A percentile compares a stretch with the other conserved stretches of the same genome.
Evolutionary conservation across 1,284 basidiomycete species (phyloP).

Genomic region (Cutaneotrichosporon dermatis): DNA sequence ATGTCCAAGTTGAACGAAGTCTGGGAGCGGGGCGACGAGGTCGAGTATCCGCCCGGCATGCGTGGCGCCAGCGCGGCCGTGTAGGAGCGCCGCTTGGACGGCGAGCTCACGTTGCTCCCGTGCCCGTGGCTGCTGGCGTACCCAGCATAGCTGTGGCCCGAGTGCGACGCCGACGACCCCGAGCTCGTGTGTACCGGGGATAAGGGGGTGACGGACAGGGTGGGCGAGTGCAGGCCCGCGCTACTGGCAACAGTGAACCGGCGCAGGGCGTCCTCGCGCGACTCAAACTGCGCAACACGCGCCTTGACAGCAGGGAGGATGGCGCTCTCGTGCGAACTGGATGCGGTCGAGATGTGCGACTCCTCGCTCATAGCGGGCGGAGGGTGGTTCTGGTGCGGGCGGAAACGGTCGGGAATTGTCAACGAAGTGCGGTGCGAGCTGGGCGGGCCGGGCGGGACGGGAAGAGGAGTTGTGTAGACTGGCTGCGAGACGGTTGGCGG

Average conservation of each 20-base stretch:
- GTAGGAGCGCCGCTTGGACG: conserved; percentile 7
- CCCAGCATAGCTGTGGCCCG: background rate
- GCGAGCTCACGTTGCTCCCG: background rate
- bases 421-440: background rate
- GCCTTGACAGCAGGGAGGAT: conserved; percentile 30
- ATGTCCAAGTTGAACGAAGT: background rate
- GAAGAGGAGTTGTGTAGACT: conserved; percentile 9
- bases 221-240: conserved; percentile 10
- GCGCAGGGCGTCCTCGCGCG: conserved; percentile 36
- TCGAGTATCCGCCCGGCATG: background rate
- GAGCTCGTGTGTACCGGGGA: background rate
- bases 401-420: conserved; percentile 15
- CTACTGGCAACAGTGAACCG: conserved; percentile 37
- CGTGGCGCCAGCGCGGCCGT: conserved; percentile 5
- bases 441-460: background rate
- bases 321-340: conserved; percentile 2
- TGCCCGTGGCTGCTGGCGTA: background rate
- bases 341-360: conserved; percentile 13
- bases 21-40: background rate
- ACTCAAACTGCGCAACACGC: conserved; percentile 42
- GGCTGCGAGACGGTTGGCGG: conserved; percentile 9
- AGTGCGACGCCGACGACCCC: background rate
- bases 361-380: conserved; percentile 7
- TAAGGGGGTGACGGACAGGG: background rate
- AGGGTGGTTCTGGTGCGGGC: conserved; percentile 2